These are phyloP conservation scores for Chalciporus pseudorubinellus DNA, from an alignment of 768 basidiomycete genomes.

Conservation along the genomic window DNA sequence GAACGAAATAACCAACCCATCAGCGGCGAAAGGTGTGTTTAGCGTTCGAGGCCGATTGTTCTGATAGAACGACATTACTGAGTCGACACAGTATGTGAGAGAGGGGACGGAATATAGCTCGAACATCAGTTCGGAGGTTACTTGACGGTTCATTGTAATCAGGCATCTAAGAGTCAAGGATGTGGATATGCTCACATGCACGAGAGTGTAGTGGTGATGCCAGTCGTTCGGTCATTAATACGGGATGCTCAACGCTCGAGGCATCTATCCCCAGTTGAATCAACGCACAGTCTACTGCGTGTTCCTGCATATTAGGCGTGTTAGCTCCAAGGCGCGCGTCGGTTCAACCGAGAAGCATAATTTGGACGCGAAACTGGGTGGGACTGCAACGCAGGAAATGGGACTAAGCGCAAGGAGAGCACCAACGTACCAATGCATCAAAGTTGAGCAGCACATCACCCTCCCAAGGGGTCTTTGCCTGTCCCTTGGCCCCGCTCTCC, in stretches of 20 bases:
- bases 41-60: conserved; percentile 49
- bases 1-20: conserved; percentile 88
- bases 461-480: conserved; percentile 85
- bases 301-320: conserved; percentile 64
- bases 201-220: conserved; percentile 88
- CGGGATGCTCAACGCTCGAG: conserved; percentile 74
- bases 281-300: conserved; percentile 90
- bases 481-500: conserved; percentile 79
- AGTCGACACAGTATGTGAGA: conserved; percentile 85
- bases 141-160: conserved; percentile 37
- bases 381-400: conserved; percentile 1
- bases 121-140: conserved; percentile 95
- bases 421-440: conserved; percentile 79
- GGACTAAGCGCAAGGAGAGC: not conserved
- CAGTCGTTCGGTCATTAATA: conserved; percentile 91
- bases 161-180: not conserved
- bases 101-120: conserved; percentile 88
- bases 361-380: not conserved
- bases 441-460: conserved; percentile 90
- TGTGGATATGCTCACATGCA: conserved; percentile 53
- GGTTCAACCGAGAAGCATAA: not conserved
- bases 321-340: conserved; percentile 1
- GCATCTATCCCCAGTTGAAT: conserved; percentile 82
- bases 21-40: conserved; percentile 44
- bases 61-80: conserved; percentile 89